Percentiles rank a stretch among this genome's conserved stretches.
Conservation (phyloP, 2,329 filamentous ascomycete species). For the Aspergillus versicolor region DNA sequence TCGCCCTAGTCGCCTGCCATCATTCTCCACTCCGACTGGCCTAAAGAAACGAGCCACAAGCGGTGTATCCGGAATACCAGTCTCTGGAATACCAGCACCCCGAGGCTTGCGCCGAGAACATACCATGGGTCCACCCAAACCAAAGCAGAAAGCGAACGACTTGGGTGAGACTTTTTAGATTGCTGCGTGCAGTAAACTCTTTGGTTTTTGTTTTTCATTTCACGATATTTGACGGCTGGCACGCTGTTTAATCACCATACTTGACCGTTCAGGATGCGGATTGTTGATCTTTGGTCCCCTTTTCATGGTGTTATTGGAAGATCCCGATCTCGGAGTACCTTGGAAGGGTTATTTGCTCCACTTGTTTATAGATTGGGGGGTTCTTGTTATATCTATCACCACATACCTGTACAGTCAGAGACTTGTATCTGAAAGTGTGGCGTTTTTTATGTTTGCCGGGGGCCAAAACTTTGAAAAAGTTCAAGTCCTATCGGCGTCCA, state of each 20-base stretch:
- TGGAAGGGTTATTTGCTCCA: conserved; percentile 7
- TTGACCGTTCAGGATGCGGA: conserved; percentile 15
- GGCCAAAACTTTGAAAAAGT: conserved; percentile 1
- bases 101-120: conserved; percentile 40
- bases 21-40: conserved; percentile 50
- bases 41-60: conserved; percentile 55
- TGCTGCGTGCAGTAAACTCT: background rate
- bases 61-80: conserved; percentile 40
- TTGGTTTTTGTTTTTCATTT: conserved; percentile 1
- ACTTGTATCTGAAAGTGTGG: conserved; percentile 14
- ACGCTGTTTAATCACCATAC: conserved; percentile 16
- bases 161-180: conserved; percentile 58
- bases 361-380: conserved; percentile 18
- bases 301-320: conserved; percentile 11
- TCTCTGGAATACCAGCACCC: conserved; percentile 39
- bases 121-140: conserved; percentile 49
- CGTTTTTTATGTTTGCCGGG: conserved; percentile 14
- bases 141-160: conserved; percentile 53
- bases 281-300: conserved; percentile 7
- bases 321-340: conserved; percentile 10
- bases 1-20: conserved; percentile 40
- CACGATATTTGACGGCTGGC: conserved; percentile 22
- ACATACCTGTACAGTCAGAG: conserved; percentile 7
- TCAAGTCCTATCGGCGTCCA: conserved; percentile 28
- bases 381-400: conserved; percentile 10